phyloP scores from a whole-genome alignment of 2,329 filamentous ascomycete species.

The Ascochyta pisi region DNA sequence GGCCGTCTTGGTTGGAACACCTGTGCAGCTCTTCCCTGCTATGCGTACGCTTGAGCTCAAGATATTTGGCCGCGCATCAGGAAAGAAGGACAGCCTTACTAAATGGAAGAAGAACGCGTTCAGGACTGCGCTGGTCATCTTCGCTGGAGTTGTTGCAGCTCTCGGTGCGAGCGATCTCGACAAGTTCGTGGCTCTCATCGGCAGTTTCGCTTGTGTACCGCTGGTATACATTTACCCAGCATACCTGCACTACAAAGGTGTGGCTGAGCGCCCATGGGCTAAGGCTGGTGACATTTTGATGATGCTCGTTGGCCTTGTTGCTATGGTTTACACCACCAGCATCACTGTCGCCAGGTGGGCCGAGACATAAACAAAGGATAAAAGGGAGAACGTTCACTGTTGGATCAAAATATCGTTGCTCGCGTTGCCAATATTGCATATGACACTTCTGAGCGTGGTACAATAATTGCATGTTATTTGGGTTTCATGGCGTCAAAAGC shows the following conservation, averaged over 20 bases:
- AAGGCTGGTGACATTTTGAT: conserved; percentile 68
- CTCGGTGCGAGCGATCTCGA: conserved; percentile 73
- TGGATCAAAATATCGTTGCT: too few relatives aligned
- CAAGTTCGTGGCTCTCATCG: conserved; percentile 77
- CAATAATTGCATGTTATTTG: too few relatives aligned
- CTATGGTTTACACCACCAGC: conserved; percentile 74
- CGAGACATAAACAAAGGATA: conserved; percentile 23
- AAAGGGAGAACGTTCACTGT: too few relatives aligned
- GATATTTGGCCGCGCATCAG: conserved; percentile 70
- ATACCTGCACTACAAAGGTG: conserved; percentile 71
- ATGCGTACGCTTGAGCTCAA: conserved; percentile 73
- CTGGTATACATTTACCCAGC: conserved; percentile 80
- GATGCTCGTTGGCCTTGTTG: conserved; percentile 70
- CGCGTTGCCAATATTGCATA: too few relatives aligned
- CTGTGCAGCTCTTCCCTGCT: conserved; percentile 77
- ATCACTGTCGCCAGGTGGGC: conserved; percentile 61
- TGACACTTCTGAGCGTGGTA: too few relatives aligned
- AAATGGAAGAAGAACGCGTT: conserved; percentile 82
- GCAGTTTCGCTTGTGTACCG: conserved; percentile 75
- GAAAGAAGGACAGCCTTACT: conserved; percentile 68
- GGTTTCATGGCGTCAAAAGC: too few relatives aligned
- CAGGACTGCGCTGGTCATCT: conserved; percentile 61
- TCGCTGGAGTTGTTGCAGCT: conserved; percentile 68
- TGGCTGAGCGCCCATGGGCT: conserved; percentile 63
- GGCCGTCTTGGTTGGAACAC: conserved; percentile 75